A percentile compares a stretch with the other conserved stretches of the same genome.
phyloP scores from a whole-genome alignment of 371 early-diverging fungal species.

The Dichotomocladium elegans region DNA sequence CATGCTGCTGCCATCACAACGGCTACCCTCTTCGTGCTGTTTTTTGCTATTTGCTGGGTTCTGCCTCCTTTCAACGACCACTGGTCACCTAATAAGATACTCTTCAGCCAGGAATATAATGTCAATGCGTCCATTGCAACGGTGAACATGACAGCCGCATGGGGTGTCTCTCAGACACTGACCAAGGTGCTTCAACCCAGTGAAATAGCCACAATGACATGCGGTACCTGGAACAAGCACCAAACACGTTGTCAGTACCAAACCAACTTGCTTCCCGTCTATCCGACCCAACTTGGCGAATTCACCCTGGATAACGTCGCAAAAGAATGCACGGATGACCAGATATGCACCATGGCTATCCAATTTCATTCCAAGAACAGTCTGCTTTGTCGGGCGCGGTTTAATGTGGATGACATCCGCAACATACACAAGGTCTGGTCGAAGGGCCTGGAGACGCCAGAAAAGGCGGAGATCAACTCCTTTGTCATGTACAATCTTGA shows the following conservation, averaged over 20 bases:
- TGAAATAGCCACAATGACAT: constrained; percentile 21
- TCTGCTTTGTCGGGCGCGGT: constrained; percentile 27
- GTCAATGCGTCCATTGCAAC: constrained; percentile 18
- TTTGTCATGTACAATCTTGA: constrained; percentile 30
- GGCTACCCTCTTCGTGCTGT: constrained; percentile 10
- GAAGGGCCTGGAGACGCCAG: constrained; percentile 9
- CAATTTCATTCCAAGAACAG: constrained; percentile 30
- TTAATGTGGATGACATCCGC: constrained; percentile 14
- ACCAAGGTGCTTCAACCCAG: constrained; percentile 14
- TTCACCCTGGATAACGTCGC: constrained; percentile 7
- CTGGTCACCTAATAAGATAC: constrained; percentile 40
- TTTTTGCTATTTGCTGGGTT: constrained; percentile 29
- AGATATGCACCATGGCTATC: constrained; percentile 13
- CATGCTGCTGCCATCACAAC: constrained; percentile 4
- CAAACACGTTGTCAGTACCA: constrained; percentile 28
- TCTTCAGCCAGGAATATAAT: constrained; percentile 34
- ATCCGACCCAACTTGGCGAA: constrained; percentile 21
- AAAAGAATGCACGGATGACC: constrained; percentile 12
- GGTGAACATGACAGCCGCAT: constrained; percentile 22
- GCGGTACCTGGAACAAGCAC: constrained; percentile 8
- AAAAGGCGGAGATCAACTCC: constrained; percentile 7
- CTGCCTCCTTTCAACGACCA: constrained; percentile 32
- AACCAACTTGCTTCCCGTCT: constrained; percentile 26
- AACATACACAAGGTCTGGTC: constrained; percentile 17
- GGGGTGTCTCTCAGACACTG: constrained; percentile 16